Conservation (phyloP, 129 eudicot genomes). For the Oenanthe sinensis region DNA sequence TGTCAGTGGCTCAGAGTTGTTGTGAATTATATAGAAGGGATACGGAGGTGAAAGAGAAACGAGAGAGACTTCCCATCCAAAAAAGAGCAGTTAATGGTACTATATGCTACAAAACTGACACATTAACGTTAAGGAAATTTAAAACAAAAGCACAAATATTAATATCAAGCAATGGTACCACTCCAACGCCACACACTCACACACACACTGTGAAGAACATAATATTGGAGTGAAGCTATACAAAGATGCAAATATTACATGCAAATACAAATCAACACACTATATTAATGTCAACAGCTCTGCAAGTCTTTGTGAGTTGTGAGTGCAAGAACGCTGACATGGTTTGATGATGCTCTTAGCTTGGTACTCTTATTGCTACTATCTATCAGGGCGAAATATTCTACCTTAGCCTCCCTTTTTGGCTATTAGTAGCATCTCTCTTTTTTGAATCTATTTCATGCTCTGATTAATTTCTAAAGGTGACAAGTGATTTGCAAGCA, state of each 20-base stretch:
- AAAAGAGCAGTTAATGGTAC: background rate
- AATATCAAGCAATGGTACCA: background rate
- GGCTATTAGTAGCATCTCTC: background rate
- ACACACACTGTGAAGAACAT: background rate
- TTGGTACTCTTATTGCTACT: background rate
- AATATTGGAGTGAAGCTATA: background rate
- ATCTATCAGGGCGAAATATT: background rate
- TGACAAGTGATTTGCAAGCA: conserved; percentile 3
- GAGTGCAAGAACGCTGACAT: background rate
- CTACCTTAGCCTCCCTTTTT: background rate
- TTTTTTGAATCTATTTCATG: background rate
- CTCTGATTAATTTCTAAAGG: background rate
- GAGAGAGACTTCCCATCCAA: background rate
- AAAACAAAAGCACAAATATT: background rate
- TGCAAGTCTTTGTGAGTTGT: background rate
- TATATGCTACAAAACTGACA: background rate
- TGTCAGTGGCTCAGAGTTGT: background rate
- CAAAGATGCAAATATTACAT: background rate
- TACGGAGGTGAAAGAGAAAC: background rate
- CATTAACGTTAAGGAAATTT: background rate
- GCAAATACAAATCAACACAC: background rate
- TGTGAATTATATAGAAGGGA: background rate
- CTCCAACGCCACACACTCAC: background rate
- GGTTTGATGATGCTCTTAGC: background rate
- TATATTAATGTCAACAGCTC: background rate